Percentiles rank a stretch among this genome's conserved stretches.
These are phyloP conservation scores for Nephelium lappaceum DNA, from an alignment of 345 rosid genomes.

Conservation along the genomic window DNA sequence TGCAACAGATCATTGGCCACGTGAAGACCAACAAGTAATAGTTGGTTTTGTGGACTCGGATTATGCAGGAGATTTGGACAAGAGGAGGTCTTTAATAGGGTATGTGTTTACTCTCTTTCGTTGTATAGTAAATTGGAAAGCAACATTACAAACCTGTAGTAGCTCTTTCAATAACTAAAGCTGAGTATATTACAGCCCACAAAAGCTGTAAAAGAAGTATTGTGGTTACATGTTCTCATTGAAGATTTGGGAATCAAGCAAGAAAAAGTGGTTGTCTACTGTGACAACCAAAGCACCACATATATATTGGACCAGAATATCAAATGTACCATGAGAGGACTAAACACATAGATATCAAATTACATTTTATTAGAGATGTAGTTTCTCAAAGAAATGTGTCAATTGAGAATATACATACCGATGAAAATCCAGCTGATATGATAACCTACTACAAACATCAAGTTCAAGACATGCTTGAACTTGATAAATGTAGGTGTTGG, in stretches of 20 bases:
- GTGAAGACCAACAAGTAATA: no score
- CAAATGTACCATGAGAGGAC: background rate
- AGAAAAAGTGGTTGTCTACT: no score
- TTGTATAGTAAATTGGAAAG: background rate
- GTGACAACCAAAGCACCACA: background rate
- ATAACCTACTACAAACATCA: no score
- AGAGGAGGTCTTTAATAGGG: background rate
- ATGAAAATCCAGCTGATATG: background rate
- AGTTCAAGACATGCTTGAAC: no score
- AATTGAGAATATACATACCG: fast-evolving
- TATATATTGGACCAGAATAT: no score
- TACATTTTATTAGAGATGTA: background rate
- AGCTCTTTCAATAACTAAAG: background rate
- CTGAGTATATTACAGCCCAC: background rate
- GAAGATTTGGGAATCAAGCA: no score
- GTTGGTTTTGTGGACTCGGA: background rate
- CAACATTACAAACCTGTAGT: background rate
- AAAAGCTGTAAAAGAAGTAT: background rate
- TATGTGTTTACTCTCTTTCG: background rate
- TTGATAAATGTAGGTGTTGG: no score
- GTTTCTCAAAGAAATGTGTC: background rate
- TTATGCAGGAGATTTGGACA: no score
- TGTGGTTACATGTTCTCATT: no score
- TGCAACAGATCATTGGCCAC: no score
- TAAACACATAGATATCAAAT: background rate